Evolutionary conservation across 306 rosid species (phyloP).

Genomic region (Comarum palustre): DNA sequence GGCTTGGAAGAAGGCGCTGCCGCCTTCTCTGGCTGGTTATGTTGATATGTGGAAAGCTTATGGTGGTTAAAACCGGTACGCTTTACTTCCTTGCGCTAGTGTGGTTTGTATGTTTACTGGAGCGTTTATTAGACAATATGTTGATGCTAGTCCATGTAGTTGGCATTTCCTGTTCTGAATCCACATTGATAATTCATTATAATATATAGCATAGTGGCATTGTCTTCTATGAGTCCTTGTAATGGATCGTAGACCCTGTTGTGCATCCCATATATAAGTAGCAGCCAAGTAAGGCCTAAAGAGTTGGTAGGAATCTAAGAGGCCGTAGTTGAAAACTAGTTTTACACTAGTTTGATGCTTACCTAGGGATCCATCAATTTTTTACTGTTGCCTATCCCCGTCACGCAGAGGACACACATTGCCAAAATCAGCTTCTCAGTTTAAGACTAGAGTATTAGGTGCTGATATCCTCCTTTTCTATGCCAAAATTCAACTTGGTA

Average conservation of each 20-base stretch:
- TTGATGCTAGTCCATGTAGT: background rate
- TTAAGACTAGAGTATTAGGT: background rate
- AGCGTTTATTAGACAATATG: background rate
- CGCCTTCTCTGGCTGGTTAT: conserved; percentile 39
- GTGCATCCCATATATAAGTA: background rate
- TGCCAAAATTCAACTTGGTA: background rate
- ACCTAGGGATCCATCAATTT: background rate
- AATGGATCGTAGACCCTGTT: background rate
- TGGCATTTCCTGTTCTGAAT: background rate
- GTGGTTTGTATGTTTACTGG: background rate
- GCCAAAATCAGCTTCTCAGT: background rate
- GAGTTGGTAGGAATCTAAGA: background rate
- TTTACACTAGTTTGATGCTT: background rate
- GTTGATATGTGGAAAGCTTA: conserved; percentile 49
- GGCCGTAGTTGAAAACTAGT: background rate
- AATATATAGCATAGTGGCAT: background rate
- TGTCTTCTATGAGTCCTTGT: background rate
- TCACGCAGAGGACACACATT: background rate
- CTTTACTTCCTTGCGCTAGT: background rate
- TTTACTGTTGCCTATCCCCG: background rate
- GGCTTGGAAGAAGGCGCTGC: conserved; percentile 58
- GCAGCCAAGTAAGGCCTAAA: background rate
- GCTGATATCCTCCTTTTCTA: too few species aligned
- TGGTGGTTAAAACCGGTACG: conserved; percentile 17
- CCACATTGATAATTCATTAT: background rate